phyloP scores from a whole-genome alignment of 1,139 yeast genomes.

The Debaryomycetaceae sp. region DNA sequence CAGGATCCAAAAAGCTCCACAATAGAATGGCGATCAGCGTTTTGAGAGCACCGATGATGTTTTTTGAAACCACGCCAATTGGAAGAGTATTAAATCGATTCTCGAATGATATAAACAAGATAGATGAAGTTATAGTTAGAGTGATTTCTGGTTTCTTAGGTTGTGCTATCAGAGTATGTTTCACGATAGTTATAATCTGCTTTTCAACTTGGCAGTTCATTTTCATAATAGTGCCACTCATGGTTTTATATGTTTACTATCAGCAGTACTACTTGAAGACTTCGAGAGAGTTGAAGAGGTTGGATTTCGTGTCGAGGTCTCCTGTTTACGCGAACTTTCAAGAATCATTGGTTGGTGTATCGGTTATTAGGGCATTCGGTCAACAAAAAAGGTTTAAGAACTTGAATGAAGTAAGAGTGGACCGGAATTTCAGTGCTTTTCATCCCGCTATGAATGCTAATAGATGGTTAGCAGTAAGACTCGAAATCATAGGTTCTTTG shows the following conservation, averaged over 20 bases:
- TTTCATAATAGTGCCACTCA: slow-evolving; percentile 67
- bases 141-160: slow-evolving; percentile 79
- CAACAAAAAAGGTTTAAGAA: slow-evolving; percentile 71
- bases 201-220: slow-evolving; percentile 87
- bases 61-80: slow-evolving; percentile 95
- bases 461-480: slow-evolving; percentile 94
- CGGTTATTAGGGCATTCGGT: slow-evolving; percentile 84
- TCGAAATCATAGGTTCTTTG: slow-evolving; percentile 85
- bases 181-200: slow-evolving; percentile 79
- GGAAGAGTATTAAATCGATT: slow-evolving; percentile 93
- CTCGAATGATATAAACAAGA: slow-evolving; percentile 88
- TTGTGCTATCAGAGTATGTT: slow-evolving; percentile 69
- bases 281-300: slow-evolving; percentile 90
- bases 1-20: slow-evolving; percentile 78
- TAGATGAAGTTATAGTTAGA: slow-evolving; percentile 84
- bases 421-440: slow-evolving; percentile 83
- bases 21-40: slow-evolving; percentile 76
- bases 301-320: slow-evolving; percentile 88
- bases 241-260: slow-evolving; percentile 70
- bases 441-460: slow-evolving; percentile 93
- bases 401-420: slow-evolving; percentile 75
- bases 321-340: slow-evolving; percentile 97
- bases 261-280: slow-evolving; percentile 89
- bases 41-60: slow-evolving; percentile 91
- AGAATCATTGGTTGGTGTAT: slow-evolving; percentile 86